A percentile compares a stretch with the other conserved stretches of the same genome.
phyloP scores from a whole-genome alignment of 2,329 filamentous ascomycete species.

The Ilyonectria robusta region DNA sequence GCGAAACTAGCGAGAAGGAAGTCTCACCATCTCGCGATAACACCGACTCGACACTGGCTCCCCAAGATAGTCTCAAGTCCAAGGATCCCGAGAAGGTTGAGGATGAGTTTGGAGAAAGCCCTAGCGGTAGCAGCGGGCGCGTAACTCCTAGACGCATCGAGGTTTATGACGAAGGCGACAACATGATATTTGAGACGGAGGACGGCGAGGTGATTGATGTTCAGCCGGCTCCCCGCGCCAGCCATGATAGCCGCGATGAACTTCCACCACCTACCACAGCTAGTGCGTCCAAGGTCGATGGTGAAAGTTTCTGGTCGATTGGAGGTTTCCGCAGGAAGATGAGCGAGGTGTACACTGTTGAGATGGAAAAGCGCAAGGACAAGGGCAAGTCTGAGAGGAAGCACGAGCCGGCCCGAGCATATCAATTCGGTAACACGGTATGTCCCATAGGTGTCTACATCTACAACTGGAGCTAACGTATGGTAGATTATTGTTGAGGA shows the following conservation, averaged over 20 bases:
- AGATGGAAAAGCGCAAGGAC: conserved; percentile 73
- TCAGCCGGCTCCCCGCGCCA: conserved; percentile 51
- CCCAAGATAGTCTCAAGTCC: conserved; percentile 52
- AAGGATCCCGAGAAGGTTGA: conserved; percentile 47
- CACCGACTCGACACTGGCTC: conserved; percentile 52
- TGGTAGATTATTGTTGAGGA: conserved; percentile 86
- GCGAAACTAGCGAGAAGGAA: conserved; percentile 47
- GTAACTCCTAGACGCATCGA: conserved; percentile 62
- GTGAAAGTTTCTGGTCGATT: conserved; percentile 52
- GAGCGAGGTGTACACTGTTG: conserved; percentile 69
- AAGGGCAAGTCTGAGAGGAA: conserved; percentile 73
- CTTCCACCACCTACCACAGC: conserved; percentile 41
- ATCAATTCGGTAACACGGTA: conserved; percentile 86
- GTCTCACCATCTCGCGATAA: conserved; percentile 49
- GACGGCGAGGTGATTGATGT: conserved; percentile 89
- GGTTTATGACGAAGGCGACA: conserved; percentile 83
- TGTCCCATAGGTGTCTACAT: conserved; percentile 43
- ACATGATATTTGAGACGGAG: conserved; percentile 86
- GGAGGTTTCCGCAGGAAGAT: conserved; percentile 64
- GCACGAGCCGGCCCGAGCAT: conserved; percentile 83
- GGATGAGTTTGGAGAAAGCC: conserved; percentile 40
- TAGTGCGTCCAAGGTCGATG: conserved; percentile 30
- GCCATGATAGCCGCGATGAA: conserved; percentile 14
- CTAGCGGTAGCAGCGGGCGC: conserved; percentile 33
- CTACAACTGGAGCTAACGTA: conserved; percentile 46